Conservation (phyloP, 2,329 filamentous ascomycete species). For the Delphinella strobiligena region DNA sequence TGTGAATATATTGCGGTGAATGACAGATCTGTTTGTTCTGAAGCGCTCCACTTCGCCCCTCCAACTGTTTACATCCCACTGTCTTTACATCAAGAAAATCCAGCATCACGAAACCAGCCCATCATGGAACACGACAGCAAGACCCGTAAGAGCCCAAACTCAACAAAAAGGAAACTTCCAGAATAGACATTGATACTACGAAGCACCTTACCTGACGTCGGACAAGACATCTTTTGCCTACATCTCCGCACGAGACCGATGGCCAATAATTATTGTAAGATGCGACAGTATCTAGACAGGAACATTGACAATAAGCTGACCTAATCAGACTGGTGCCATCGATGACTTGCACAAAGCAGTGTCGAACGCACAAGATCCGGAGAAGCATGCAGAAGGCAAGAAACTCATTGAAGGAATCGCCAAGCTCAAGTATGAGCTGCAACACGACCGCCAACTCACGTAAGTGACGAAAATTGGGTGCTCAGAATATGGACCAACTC, state of each 20-base stretch:
- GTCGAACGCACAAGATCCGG: constrained; percentile 44
- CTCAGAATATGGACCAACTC: too few species aligned
- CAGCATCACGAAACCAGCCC: neutral
- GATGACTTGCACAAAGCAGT: constrained; percentile 83
- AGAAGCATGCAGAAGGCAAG: constrained; percentile 71
- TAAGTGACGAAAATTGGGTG: constrained; percentile 29
- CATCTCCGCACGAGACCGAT: constrained; percentile 72
- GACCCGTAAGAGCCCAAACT: constrained; percentile 58
- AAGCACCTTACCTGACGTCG: constrained; percentile 65
- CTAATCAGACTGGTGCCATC: constrained; percentile 67
- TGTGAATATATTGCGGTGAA: too few species aligned
- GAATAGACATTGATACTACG: constrained; percentile 8
- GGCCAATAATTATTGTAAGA: constrained; percentile 82
- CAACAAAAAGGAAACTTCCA: neutral
- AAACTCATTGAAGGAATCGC: constrained; percentile 67
- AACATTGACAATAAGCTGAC: neutral
- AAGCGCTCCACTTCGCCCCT: neutral
- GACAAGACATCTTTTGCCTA: constrained; percentile 82
- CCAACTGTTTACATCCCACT: neutral
- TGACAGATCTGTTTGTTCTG: too few species aligned
- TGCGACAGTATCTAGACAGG: neutral
- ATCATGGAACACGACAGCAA: constrained; percentile 64
- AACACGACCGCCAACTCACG: constrained; percentile 74
- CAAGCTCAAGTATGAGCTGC: constrained; percentile 83
- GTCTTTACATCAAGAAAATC: neutral